phyloP scores from a whole-genome alignment of 495 filamentous ascomycete species.

The Xylaria curta region DNA sequence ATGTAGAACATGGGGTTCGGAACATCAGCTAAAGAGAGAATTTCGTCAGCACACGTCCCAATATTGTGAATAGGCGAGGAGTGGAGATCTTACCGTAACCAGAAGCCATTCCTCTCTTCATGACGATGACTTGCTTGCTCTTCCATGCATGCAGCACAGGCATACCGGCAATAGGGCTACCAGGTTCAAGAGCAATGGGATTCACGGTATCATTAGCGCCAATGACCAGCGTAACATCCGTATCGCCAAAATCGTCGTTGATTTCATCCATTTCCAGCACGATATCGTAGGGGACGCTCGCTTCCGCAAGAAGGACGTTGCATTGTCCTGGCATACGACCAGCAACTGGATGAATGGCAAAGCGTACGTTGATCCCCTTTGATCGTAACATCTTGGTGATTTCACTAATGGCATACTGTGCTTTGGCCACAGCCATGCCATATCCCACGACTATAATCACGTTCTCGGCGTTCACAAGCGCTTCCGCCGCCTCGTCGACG shows the following conservation, averaged over 20 bases:
- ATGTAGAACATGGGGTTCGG: slow-evolving; percentile 90
- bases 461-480: slow-evolving; percentile 70
- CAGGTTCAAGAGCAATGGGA: slow-evolving; percentile 79
- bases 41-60: slow-evolving; percentile 16
- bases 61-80: background rate
- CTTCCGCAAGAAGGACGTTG: slow-evolving; percentile 83
- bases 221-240: slow-evolving; percentile 84
- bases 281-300: slow-evolving; percentile 82
- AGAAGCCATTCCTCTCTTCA: slow-evolving; percentile 83
- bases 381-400: slow-evolving; percentile 72
- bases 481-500: slow-evolving; percentile 76
- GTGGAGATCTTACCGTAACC: slow-evolving; percentile 67
- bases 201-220: slow-evolving; percentile 89
- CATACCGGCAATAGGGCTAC: slow-evolving; percentile 83
- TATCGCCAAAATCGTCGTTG: slow-evolving; percentile 83
- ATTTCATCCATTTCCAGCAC: slow-evolving; percentile 91
- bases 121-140: slow-evolving; percentile 85
- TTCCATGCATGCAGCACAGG: slow-evolving; percentile 87
- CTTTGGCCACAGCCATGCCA: slow-evolving; percentile 87
- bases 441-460: slow-evolving; percentile 87
- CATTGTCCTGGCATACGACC: slow-evolving; percentile 88
- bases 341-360: slow-evolving; percentile 84
- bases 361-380: slow-evolving; percentile 77
- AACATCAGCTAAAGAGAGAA: slow-evolving; percentile 66
- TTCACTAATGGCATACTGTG: slow-evolving; percentile 82